A percentile compares a stretch with the other conserved stretches of the same genome.
Evolutionary conservation across 148 eudicot species (phyloP).

Genomic region (Chenopodium album): DNA sequence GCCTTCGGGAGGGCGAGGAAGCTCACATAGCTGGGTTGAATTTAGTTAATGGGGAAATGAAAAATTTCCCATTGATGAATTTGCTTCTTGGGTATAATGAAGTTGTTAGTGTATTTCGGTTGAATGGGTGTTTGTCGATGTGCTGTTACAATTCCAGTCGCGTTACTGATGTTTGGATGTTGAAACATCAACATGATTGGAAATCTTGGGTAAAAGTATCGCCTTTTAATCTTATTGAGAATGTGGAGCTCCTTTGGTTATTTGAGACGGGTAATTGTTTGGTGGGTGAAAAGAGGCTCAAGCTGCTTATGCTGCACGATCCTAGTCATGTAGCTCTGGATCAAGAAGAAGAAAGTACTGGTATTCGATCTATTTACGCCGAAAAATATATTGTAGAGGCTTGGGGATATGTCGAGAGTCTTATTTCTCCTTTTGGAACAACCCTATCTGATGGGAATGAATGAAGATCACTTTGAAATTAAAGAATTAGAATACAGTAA

Average conservation of each 20-base stretch:
- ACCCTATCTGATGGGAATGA: neutral
- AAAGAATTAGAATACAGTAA: no score
- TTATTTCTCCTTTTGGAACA: neutral
- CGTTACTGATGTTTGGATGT: neutral
- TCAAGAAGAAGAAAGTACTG: neutral
- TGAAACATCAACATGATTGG: constrained; percentile 12
- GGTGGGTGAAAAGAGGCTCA: neutral
- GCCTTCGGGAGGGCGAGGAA: no score
- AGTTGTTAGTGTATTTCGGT: no score
- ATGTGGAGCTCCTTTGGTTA: neutral
- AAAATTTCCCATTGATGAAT: neutral
- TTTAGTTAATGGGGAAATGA: no score
- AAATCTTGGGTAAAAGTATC: constrained; percentile 16
- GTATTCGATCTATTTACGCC: no score
- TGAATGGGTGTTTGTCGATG: no score
- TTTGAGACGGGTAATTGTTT: constrained; percentile 15
- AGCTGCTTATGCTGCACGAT: constrained; percentile 6
- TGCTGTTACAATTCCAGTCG: no score
- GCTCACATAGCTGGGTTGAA: neutral
- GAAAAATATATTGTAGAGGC: no score
- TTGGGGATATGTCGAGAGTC: no score
- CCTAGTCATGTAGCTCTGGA: constrained; percentile 11
- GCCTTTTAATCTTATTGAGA: neutral
- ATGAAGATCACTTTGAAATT: neutral
- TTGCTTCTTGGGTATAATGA: neutral